These are phyloP conservation scores for Incumbomyces lentus DNA, from an alignment of 2,329 filamentous ascomycete genomes.

Conservation along the genomic window DNA sequence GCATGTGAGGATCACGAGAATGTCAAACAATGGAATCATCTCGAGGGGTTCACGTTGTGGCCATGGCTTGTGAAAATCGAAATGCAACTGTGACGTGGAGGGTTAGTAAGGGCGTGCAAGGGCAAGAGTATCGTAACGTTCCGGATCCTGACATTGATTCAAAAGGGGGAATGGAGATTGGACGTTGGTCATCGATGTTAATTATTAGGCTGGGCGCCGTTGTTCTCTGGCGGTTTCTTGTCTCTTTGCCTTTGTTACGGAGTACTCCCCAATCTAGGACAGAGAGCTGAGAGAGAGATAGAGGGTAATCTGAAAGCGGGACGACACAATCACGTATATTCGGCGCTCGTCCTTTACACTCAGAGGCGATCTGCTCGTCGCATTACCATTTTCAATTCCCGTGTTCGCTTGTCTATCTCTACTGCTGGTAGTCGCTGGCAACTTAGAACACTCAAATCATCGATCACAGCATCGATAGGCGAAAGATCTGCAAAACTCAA, in stretches of 20 bases:
- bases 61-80: background rate
- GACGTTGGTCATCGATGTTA: background rate
- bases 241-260: background rate
- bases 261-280: no score
- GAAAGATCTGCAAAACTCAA: background rate
- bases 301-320: no score
- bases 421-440: background rate
- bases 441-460: background rate
- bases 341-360: background rate
- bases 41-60: background rate
- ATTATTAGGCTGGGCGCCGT: slow-evolving; percentile 1
- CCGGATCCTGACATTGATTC: slow-evolving; percentile 1
- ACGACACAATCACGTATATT: no score
- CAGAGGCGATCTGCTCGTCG: background rate
- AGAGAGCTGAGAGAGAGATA: no score
- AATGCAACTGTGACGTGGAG: background rate
- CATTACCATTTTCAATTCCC: background rate
- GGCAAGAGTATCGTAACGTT: background rate
- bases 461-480: background rate
- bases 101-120: no score
- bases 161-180: background rate
- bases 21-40: background rate
- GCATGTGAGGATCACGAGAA: slow-evolving; percentile 5
- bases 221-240: background rate
- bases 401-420: background rate